A percentile compares a stretch with the other conserved stretches of the same genome.
Evolutionary conservation across 179 eudicot genomes (phyloP).

Genomic region (Nepenthes alata): DNA sequence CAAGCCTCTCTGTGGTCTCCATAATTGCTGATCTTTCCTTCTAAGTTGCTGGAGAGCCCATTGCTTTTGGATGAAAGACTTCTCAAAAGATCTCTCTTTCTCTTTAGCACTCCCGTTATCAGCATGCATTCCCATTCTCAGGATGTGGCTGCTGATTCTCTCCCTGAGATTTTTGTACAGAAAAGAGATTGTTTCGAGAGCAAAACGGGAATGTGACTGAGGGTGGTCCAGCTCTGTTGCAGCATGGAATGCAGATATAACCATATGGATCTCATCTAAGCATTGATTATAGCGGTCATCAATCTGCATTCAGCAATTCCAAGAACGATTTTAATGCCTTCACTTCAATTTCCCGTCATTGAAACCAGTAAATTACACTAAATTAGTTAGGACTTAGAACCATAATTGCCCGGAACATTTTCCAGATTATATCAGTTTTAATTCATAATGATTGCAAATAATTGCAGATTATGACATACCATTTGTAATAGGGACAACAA

Average conservation of each 20-base stretch:
- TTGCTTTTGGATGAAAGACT: slow-evolving; percentile 63
- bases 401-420: too few species aligned
- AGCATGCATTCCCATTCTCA: slow-evolving; percentile 35
- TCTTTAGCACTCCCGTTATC: slow-evolving; percentile 20
- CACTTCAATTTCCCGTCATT: not conserved
- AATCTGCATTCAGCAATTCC: slow-evolving; percentile 28
- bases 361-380: not conserved
- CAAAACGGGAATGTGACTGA: slow-evolving; percentile 49
- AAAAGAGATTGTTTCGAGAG: slow-evolving; percentile 53
- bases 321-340: too few species aligned
- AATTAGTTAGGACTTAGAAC: too few species aligned
- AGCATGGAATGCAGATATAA: slow-evolving; percentile 70
- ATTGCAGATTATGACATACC: slow-evolving; percentile 26
- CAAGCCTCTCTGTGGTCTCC: slow-evolving; percentile 98
- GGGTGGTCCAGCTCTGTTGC: slow-evolving; percentile 77
- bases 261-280: slow-evolving; percentile 69
- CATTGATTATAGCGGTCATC: slow-evolving; percentile 67
- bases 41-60: slow-evolving; percentile 87
- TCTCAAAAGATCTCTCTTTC: slow-evolving; percentile 40
- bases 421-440: too few species aligned
- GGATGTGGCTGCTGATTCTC: slow-evolving; percentile 70
- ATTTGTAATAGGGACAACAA: slow-evolving; percentile 57
- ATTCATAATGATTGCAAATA: not conserved
- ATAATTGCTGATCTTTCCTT: slow-evolving; percentile 68
- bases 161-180: slow-evolving; percentile 67